Conservation (phyloP, 2,329 filamentous ascomycete species). For the Aspergillus japonicus region DNA sequence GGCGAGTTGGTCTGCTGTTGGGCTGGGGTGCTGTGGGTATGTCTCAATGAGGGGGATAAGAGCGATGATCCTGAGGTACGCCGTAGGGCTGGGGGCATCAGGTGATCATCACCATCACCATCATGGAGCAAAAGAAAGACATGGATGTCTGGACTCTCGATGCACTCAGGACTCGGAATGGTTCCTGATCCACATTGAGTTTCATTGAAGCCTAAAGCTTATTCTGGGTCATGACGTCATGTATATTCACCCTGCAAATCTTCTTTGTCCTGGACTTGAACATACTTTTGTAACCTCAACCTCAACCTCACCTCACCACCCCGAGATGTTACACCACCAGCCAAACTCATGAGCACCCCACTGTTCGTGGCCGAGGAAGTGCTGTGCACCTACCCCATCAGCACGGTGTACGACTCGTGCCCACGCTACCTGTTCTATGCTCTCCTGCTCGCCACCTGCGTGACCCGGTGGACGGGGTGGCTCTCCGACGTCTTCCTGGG, state of each 20-base stretch:
- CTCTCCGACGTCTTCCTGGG: conserved; percentile 33
- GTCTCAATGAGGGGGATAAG: neutral
- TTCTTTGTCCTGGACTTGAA: neutral
- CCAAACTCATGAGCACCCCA: neutral
- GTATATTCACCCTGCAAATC: neutral
- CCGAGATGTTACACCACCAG: neutral
- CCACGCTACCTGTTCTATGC: conserved; percentile 36
- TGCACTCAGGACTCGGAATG: too few relatives aligned
- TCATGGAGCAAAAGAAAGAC: neutral
- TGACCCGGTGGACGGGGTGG: conserved; percentile 34
- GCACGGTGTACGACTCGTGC: conserved; percentile 34
- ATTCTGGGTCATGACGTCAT: neutral
- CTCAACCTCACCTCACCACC: neutral
- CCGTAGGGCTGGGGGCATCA: neutral
- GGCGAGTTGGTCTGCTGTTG: neutral
- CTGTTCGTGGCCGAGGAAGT: conserved; percentile 32
- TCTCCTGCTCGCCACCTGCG: conserved; percentile 28
- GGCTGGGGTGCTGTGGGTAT: too few relatives aligned
- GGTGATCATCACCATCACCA: neutral
- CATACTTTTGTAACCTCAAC: neutral
- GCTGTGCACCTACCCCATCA: conserved; percentile 33
- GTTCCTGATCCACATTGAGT: neutral
- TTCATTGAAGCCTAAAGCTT: neutral
- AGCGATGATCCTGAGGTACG: neutral
- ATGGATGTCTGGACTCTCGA: neutral